Evolutionary conservation across 768 basidiomycete species (phyloP).

Genomic region (Boletus coccyginus): DNA sequence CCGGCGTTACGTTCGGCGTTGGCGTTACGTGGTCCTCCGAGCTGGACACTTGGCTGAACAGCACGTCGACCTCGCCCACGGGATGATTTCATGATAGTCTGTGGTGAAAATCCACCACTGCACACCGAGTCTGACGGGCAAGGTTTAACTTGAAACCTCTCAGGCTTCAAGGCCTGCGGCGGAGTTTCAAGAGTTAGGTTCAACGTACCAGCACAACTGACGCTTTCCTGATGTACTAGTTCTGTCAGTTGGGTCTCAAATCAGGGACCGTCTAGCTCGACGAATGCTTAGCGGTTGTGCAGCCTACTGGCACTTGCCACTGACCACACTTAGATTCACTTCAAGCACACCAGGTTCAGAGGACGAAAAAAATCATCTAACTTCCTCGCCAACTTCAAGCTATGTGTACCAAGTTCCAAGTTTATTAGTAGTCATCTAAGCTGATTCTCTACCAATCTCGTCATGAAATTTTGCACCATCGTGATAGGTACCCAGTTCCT

Average conservation of each 20-base stretch:
- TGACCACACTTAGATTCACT: not conserved
- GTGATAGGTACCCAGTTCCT: not conserved
- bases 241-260: no score
- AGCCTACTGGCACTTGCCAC: no score
- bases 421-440: not conserved
- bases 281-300: no score
- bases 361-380: not conserved
- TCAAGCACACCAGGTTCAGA: not conserved
- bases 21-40: not conserved
- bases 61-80: slow-evolving; percentile 9
- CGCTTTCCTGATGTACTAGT: no score
- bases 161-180: no score
- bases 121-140: not conserved
- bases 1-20: not conserved
- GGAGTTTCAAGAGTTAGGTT: no score
- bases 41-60: not conserved
- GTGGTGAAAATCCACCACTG: not conserved
- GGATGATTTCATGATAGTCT: slow-evolving; percentile 14
- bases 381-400: not conserved
- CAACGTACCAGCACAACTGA: no score
- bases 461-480: not conserved
- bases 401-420: not conserved
- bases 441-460: not conserved
- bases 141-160: not conserved
- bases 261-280: no score